Evolutionary conservation across 495 filamentous ascomycete species (phyloP).

Genomic region (Hypoxylon perforatum): DNA sequence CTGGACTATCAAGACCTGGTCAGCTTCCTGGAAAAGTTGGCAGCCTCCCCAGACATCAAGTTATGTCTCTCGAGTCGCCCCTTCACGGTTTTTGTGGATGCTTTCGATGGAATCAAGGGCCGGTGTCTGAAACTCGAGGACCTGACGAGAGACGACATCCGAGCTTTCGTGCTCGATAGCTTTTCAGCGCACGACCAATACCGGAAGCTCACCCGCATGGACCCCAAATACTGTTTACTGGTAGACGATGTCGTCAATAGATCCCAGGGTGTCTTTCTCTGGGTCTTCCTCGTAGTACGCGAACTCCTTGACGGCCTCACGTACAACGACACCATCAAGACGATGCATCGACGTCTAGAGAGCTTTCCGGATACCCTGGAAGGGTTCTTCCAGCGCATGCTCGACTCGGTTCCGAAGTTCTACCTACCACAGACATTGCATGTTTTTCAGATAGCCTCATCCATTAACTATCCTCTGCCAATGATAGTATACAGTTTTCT

Average conservation of each 20-base stretch:
- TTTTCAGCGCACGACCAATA: constrained; percentile 27
- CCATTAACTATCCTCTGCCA: constrained; percentile 11
- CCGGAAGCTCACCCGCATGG: neutral
- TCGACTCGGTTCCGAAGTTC: constrained; percentile 5
- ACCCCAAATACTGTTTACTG: constrained; percentile 15
- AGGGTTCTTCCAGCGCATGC: constrained; percentile 37
- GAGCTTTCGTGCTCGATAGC: constrained; percentile 38
- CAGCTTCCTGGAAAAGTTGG: constrained; percentile 24
- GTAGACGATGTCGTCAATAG: constrained; percentile 43
- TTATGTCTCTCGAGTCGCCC: constrained; percentile 63
- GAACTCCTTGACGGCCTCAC: constrained; percentile 34
- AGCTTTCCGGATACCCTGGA: constrained; percentile 40
- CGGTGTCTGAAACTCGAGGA: constrained; percentile 33
- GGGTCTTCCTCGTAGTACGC: constrained; percentile 48
- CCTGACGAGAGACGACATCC: constrained; percentile 49
- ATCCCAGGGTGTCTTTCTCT: constrained; percentile 56
- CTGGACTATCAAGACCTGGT: constrained; percentile 20
- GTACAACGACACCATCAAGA: constrained; percentile 33
- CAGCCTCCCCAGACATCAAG: constrained; percentile 49
- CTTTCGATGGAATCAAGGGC: constrained; percentile 38
- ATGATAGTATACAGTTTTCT: constrained; percentile 24
- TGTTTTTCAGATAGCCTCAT: constrained; percentile 18
- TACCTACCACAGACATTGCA: constrained; percentile 12
- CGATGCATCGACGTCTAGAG: constrained; percentile 31
- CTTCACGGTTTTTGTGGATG: constrained; percentile 56